Conservation (phyloP, 1,284 basidiomycete species). For the Golubevia pallescens region DNA sequence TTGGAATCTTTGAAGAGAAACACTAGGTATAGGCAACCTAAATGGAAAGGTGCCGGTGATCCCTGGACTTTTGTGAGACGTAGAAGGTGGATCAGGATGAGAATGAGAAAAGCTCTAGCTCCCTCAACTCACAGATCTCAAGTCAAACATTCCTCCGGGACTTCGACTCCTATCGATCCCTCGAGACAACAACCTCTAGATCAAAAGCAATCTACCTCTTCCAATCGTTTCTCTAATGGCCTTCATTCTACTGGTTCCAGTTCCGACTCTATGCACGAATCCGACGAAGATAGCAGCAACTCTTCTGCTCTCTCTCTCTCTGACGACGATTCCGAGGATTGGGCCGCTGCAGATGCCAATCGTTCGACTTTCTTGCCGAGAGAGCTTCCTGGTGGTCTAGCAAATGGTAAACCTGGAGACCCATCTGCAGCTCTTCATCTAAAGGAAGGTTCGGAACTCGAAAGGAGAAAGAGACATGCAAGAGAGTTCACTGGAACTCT, state of each 20-base stretch:
- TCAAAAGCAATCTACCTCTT: too few species aligned
- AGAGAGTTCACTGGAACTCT: constrained; percentile 43
- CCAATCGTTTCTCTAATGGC: too few species aligned
- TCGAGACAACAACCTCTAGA: too few species aligned
- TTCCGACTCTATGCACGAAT: too few species aligned
- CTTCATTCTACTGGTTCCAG: too few species aligned
- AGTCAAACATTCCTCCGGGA: too few species aligned
- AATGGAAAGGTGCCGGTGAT: constrained; percentile 47
- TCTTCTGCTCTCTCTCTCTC: neutral
- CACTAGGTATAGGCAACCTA: constrained; percentile 31
- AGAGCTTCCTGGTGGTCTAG: constrained; percentile 24
- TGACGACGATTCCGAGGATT: constrained; percentile 4
- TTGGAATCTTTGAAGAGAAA: constrained; percentile 52
- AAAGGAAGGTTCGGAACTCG: constrained; percentile 7
- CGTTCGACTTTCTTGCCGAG: constrained; percentile 35
- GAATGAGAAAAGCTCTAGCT: constrained; percentile 20
- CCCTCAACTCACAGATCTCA: neutral
- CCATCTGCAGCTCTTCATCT: constrained; percentile 3
- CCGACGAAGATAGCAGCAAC: too few species aligned
- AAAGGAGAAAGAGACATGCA: constrained; percentile 21
- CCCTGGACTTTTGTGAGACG: constrained; percentile 52
- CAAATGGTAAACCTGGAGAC: constrained; percentile 22
- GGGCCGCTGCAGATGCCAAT: constrained; percentile 16
- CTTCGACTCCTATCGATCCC: too few species aligned
- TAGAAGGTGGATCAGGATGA: constrained; percentile 54